Evolutionary conservation across 495 filamentous ascomycete species (phyloP), one percentile per base, ranked within the genome.

Genomic region (Podospora appendiculata): DNA sequence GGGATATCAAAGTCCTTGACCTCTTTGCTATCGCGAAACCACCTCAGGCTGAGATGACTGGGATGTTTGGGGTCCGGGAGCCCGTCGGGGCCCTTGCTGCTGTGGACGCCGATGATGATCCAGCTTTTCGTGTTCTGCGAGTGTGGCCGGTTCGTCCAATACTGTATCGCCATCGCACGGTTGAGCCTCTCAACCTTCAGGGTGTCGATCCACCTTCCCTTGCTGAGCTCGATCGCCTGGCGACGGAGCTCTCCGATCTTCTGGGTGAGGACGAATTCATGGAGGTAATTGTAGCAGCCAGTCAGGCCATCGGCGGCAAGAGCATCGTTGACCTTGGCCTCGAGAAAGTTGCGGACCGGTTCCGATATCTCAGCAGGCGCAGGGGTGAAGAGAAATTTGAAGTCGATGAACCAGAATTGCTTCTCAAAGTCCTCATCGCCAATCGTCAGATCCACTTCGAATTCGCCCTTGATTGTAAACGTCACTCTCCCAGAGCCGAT

Each of bases 351-450:
- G 47, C 82, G 77, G 25, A 92, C 55, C 12, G 77, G 70, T 9
- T 77, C 76, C 0, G 85, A 76, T 9, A 90, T 62, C 17, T 80
- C 76, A 1, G 77, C 69, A 3, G 76, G 58, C 4, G 80, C 77
- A 8, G 93, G 93, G 13, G 71, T 74, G 66, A 94, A 98, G 25
- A 84, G 68, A 55, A 94, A 89, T 47, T 90, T 81, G 55, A 96
- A 86, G 60, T 96, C 91, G 54, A 97, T 85, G 61, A 96, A 95
- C 69, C 83, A 96, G 62, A 95, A 89, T 62, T 91, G 92, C 8
- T 83, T 86, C 32, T 77, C 70, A 12, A 81, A 80, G 47, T 91
- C 82, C 60, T 95, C 90, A 55, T 89, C 83, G 1, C 84, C 87
- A 51, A 96, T 84, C 0, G 87, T 87, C 52, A 97, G 79, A 59